Percentiles rank a stretch among this genome's conserved stretches.
phyloP scores from a whole-genome alignment of 345 rosid genomes.

The Heritiera littoralis region DNA sequence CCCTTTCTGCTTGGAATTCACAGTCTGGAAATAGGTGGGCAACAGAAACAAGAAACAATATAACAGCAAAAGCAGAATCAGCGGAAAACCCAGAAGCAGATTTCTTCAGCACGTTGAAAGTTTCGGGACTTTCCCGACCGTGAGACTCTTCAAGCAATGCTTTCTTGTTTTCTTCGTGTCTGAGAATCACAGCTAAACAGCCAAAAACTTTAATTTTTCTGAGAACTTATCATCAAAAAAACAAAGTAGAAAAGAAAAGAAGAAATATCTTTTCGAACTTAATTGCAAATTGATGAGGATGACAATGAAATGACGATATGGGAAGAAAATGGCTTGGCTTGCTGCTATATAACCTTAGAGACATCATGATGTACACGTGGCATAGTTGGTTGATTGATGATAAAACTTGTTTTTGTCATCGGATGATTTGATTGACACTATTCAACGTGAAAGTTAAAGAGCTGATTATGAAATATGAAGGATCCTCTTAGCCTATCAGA shows the following conservation, averaged over 20 bases:
- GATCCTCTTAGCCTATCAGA: too few relatives aligned
- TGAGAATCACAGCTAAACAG: not conserved
- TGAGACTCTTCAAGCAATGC: conserved; percentile 8
- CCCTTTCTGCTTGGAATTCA: not conserved
- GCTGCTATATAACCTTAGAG: too few relatives aligned
- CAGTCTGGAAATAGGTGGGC: conserved; percentile 36
- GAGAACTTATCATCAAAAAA: not conserved
- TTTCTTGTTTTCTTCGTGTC: conserved; percentile 24
- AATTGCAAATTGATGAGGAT: not conserved
- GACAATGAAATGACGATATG: not conserved
- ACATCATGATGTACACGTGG: too few relatives aligned
- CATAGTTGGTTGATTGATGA: not conserved
- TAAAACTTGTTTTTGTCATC: not conserved
- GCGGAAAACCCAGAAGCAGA: not conserved
- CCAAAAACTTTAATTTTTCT: not conserved
- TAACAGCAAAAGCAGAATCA: not conserved
- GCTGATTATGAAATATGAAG: not conserved
- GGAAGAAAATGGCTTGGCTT: not conserved
- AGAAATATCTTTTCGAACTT: not conserved
- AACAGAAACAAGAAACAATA: not conserved
- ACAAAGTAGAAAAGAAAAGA: not conserved
- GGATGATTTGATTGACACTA: not conserved
- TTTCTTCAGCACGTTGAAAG: conserved; percentile 29
- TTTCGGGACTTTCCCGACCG: conserved; percentile 24
- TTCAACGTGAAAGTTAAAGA: not conserved